Percentiles rank a stretch among this genome's conserved stretches.
These are phyloP conservation scores for Crucibulum laeve DNA, from an alignment of 768 basidiomycete species.

Conservation along the genomic window DNA sequence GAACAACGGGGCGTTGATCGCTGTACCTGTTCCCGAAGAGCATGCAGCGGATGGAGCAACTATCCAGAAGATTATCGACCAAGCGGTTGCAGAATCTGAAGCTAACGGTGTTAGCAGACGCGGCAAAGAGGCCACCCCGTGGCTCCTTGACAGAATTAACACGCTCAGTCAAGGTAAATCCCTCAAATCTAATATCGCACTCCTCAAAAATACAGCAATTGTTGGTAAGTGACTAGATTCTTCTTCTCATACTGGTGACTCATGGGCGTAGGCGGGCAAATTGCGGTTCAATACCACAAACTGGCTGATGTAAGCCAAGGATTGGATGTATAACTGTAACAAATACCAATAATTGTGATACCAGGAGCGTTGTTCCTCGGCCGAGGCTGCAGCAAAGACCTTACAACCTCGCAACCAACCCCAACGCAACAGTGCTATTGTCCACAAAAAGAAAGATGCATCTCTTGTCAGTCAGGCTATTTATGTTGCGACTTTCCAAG, in stretches of 20 bases:
- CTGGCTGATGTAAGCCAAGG: conserved; percentile 34
- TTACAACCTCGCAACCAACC: neutral
- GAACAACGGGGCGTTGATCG: conserved; percentile 76
- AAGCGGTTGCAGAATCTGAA: conserved; percentile 81
- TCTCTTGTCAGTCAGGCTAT: neutral
- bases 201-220: conserved; percentile 84
- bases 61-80: conserved; percentile 77
- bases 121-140: conserved; percentile 94
- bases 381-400: neutral
- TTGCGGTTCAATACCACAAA: conserved; percentile 72
- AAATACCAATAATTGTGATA: neutral
- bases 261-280: conserved; percentile 55
- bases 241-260: conserved; percentile 1
- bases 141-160: conserved; percentile 80
- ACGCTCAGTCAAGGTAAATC: conserved; percentile 79
- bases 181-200: conserved; percentile 73
- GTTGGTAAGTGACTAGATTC: conserved; percentile 50
- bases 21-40: conserved; percentile 82
- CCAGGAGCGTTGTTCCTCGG: neutral
- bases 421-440: neutral
- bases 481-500: too few species aligned
- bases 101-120: conserved; percentile 70
- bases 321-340: conserved; percentile 5
- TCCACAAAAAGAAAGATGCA: neutral
- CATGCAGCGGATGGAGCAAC: conserved; percentile 61